Evolutionary conservation across 176 grass and related monocot genomes (phyloP).

Genomic region (Carex cristatella): DNA sequence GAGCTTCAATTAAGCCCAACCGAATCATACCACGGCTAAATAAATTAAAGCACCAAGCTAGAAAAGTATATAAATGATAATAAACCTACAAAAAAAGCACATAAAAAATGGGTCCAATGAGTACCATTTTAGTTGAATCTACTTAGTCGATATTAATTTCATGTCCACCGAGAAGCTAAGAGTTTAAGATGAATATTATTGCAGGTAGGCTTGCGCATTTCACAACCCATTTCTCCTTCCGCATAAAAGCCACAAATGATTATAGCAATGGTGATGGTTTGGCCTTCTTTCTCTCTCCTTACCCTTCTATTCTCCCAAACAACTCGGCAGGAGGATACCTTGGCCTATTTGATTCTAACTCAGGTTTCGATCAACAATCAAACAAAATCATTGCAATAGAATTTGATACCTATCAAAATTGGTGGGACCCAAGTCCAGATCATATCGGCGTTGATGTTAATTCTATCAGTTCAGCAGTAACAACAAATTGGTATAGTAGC

Average conservation of each 20-base stretch:
- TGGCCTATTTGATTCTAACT: constrained; percentile 53
- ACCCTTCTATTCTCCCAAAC: constrained; percentile 47
- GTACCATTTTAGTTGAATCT: background rate
- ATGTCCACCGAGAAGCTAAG: background rate
- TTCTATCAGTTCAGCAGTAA: constrained; percentile 37
- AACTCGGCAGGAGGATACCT: constrained; percentile 47
- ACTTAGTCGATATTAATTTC: background rate
- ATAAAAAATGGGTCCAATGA: background rate
- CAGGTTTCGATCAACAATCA: background rate
- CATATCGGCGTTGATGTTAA: constrained; percentile 67
- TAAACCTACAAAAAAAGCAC: background rate
- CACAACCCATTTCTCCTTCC: constrained; percentile 56
- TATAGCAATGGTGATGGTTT: constrained; percentile 48
- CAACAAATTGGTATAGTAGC: constrained; percentile 35
- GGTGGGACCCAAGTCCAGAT: constrained; percentile 50
- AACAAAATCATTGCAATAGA: constrained; percentile 55
- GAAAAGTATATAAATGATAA: background rate
- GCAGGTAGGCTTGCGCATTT: constrained; percentile 42
- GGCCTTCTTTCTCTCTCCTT: constrained; percentile 70
- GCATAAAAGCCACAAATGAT: constrained; percentile 38
- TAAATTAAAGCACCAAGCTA: background rate
- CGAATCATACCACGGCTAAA: background rate
- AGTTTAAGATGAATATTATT: background rate
- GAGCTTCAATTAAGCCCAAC: background rate
- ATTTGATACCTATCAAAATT: constrained; percentile 65